Evolutionary conservation across 805 yeast species (phyloP).

Genomic region (Myxozyma melibiosi): DNA sequence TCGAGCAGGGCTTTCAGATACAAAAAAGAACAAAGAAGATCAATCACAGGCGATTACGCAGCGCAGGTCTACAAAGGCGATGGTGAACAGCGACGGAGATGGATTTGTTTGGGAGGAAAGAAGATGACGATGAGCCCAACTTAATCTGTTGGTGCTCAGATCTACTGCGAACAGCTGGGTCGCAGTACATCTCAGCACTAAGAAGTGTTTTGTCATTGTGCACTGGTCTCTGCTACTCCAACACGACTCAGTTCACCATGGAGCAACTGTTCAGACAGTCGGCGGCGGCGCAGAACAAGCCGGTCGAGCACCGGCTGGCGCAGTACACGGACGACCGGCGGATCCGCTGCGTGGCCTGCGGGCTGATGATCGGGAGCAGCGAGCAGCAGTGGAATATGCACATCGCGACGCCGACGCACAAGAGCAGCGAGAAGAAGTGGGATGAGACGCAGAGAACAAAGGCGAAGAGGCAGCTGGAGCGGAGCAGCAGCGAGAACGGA

Average conservation of each 20-base stretch:
- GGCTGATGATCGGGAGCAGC: constrained; percentile 6
- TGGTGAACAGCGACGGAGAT: not conserved
- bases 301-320: constrained; percentile 18
- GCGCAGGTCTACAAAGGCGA: no score
- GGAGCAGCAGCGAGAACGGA: not conserved
- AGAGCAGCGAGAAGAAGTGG: constrained; percentile 3
- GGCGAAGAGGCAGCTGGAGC: constrained; percentile 17
- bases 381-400: constrained; percentile 22
- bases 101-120: no score
- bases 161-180: not conserved
- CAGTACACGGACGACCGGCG: constrained; percentile 4
- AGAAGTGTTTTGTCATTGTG: not conserved
- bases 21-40: no score
- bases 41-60: no score
- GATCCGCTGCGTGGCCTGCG: constrained; percentile 21
- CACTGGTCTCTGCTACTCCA: not conserved
- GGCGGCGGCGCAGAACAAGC: not conserved
- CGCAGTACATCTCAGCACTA: not conserved
- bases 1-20: no score
- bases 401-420: constrained; percentile 21
- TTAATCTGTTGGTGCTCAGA: no score
- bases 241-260: not conserved
- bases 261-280: not conserved
- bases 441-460: constrained; percentile 19
- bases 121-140: no score